Base-by-base conservation (phyloP, 192 early-diverging fungal genomes). In the Umbelopsis isabellina region DNA sequence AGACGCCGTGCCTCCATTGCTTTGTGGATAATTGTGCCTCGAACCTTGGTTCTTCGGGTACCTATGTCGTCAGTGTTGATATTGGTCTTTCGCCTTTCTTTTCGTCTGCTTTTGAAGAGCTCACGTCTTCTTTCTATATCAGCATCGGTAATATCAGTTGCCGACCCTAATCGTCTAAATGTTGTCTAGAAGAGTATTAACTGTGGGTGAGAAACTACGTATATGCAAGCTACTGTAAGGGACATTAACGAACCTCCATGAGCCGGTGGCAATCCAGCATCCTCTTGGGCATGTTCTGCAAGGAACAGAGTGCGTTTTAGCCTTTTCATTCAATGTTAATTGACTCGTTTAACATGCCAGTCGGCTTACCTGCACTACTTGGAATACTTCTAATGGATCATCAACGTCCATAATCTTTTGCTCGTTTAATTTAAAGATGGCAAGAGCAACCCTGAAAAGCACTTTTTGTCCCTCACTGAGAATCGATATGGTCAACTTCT, bases 401-500 rank as follows among this genome's bases (percentile, higher is more conserved):
- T 80, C 74, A 6, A 84, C 82, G 41, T 80, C 80, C 7, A 90
- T 66, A 41, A 94, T 83, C 46, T 85, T 77, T n/a, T 80, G 70
- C 53, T 94, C 88, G 70, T 91, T 86, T 41, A 89, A 67, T 53
- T 86, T 79, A 27, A 94, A 76, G 51, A 94, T 83, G 3, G 93
- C 85, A 13, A 94, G 78, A 0, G 89, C 89, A 9, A 92, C 85
- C 3, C 91, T 83, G 66, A 90, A 88, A 15, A 94, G 66, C 16
- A 92, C 85, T 76, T 92, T 91, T 79, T 85, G 87, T 53, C 80
- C 83, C 51, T 83, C 83, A 55, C 80, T 75, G 33, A 33, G 0
- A 70, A 71, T 15, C 13, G 45, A 53, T 53, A 53, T 1, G 27
- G 27, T 22, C 51, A 20, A 16, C 23, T 66, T 37, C 66, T 44